phyloP scores from a whole-genome alignment of 352 stramenopile genomes.

The Pythium utonaiense region DNA sequence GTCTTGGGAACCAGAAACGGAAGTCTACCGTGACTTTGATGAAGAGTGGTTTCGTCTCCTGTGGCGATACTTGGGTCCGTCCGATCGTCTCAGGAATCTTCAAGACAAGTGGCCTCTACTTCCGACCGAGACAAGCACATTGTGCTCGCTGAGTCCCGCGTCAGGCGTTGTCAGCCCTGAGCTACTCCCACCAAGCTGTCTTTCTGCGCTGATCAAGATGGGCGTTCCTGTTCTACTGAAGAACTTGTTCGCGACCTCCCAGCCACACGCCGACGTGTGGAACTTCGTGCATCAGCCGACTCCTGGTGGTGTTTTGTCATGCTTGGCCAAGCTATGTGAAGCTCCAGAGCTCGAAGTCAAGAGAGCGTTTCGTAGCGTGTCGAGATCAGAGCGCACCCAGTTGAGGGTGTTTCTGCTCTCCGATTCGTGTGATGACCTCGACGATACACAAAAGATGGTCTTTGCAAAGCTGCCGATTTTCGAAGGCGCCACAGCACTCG shows the following conservation, averaged over 20 bases:
- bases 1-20: conserved; percentile 24
- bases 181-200: conserved; percentile 34
- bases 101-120: conserved; percentile 71
- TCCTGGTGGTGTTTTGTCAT: conserved; percentile 42
- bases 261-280: conserved; percentile 59
- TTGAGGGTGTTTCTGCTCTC: conserved; percentile 46
- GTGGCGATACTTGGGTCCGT: conserved; percentile 58
- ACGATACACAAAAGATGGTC: conserved; percentile 28
- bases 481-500: conserved; percentile 26
- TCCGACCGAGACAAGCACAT: conserved; percentile 40
- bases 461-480: conserved; percentile 53
- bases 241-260: conserved; percentile 48
- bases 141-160: conserved; percentile 37
- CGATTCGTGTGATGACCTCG: conserved; percentile 33
- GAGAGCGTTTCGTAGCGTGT: conserved; percentile 21
- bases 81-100: conserved; percentile 35
- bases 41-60: conserved; percentile 61
- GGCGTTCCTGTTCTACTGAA: conserved; percentile 50
- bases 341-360: conserved; percentile 15
- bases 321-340: conserved; percentile 6
- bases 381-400: conserved; percentile 32
- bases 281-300: conserved; percentile 72
- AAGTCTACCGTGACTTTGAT: conserved; percentile 22
- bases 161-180: conserved; percentile 52
- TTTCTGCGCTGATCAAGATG: conserved; percentile 26